phyloP scores from a whole-genome alignment of 1,284 basidiomycete species.

The Cystobasidium slooffiae region DNA sequence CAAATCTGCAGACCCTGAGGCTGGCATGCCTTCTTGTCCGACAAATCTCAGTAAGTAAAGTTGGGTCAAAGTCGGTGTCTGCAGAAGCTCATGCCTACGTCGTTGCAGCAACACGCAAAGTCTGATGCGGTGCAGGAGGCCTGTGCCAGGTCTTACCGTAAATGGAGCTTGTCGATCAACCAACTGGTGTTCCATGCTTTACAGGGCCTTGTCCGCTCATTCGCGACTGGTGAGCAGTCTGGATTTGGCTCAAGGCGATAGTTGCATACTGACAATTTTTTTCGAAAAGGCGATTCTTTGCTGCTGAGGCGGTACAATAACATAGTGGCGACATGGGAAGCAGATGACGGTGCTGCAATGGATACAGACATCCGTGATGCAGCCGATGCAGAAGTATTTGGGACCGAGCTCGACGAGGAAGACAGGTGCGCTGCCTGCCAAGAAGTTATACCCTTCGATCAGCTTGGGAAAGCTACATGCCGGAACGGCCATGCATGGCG shows the following conservation, averaged over 20 bases:
- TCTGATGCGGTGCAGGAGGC: too few relatives aligned
- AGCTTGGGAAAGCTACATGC: constrained; percentile 24
- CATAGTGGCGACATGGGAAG: neutral
- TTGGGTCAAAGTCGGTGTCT: neutral
- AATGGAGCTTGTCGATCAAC: neutral
- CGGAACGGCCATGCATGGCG: constrained; percentile 41
- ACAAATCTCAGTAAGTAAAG: neutral
- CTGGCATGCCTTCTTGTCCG: constrained; percentile 14
- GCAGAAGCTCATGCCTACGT: neutral
- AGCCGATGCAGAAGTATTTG: constrained; percentile 10
- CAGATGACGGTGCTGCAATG: neutral
- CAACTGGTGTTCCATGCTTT: neutral
- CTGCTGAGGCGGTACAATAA: neutral
- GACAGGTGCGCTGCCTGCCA: constrained; percentile 38
- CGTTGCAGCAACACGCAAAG: neutral
- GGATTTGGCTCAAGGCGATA: neutral
- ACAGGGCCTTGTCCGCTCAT: neutral
- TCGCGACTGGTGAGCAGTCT: neutral
- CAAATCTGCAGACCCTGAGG: constrained; percentile 19
- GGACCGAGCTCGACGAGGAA: constrained; percentile 11
- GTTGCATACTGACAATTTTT: neutral
- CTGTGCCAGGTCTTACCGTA: neutral
- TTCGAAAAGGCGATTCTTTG: neutral
- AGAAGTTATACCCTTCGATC: constrained; percentile 13
- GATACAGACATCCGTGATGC: neutral